Evolutionary conservation across 1,284 basidiomycete genomes (phyloP).

Genomic region (Schizophyllum commune): DNA sequence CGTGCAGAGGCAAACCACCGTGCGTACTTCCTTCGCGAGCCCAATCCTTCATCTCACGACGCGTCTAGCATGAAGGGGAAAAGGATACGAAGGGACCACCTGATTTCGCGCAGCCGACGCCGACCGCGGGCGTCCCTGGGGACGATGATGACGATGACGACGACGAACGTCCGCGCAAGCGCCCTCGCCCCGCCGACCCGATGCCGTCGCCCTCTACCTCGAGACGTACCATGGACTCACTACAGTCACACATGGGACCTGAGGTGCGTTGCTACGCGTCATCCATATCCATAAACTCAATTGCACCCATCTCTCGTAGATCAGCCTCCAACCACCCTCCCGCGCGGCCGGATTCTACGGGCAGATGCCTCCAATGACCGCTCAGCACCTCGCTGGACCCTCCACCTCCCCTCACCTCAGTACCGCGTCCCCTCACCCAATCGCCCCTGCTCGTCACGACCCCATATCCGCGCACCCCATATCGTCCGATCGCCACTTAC

Average conservation of each 20-base stretch:
- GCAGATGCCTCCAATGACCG: background rate
- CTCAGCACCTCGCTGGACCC: background rate
- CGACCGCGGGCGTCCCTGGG: constrained; percentile 23
- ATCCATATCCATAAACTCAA: background rate
- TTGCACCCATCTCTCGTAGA: background rate
- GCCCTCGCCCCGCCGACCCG: background rate
- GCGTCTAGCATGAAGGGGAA: constrained; percentile 43
- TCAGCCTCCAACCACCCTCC: background rate
- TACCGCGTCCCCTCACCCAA: background rate
- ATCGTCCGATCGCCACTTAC: background rate
- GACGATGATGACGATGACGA: constrained; percentile 34
- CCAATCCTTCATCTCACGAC: background rate
- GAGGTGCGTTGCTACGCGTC: background rate
- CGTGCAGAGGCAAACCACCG: constrained; percentile 39
- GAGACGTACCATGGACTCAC: background rate
- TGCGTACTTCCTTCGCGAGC: constrained; percentile 10
- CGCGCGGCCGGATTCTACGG: background rate
- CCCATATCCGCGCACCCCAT: background rate
- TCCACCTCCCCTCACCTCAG: background rate
- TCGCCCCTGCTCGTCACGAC: background rate
- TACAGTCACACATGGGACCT: background rate
- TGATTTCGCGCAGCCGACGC: constrained; percentile 34
- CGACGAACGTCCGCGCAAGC: constrained; percentile 21
- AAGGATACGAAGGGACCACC: constrained; percentile 39
- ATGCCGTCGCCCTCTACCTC: background rate